These are phyloP conservation scores for Brasilioporus rufonigricans DNA, from an alignment of 768 basidiomycete species.

Conservation along the genomic window DNA sequence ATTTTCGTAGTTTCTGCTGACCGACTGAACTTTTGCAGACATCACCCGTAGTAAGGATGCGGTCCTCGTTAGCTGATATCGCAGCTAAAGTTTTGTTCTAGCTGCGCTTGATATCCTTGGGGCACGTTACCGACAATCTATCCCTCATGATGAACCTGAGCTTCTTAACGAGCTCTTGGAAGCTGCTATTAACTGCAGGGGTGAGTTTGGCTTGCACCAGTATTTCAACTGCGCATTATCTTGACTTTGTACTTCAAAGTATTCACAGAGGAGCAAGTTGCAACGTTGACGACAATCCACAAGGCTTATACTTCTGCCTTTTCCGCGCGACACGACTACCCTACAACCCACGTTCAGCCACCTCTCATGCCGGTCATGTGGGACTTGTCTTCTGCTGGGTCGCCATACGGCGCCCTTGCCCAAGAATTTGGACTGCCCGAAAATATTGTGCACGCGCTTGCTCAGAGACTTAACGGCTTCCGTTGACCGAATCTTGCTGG, in stretches of 20 bases:
- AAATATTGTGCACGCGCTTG: slow-evolving; percentile 63
- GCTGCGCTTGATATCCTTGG: slow-evolving; percentile 60
- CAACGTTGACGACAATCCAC: slow-evolving; percentile 44
- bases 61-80: neutral
- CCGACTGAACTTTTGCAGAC: slow-evolving; percentile 21
- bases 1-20: slow-evolving; percentile 5
- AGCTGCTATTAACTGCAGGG: slow-evolving; percentile 55
- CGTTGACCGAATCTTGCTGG: slow-evolving; percentile 11
- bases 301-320: slow-evolving; percentile 29
- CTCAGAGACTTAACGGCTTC: slow-evolving; percentile 47
- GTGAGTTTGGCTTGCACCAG: slow-evolving; percentile 44
- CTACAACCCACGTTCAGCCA: slow-evolving; percentile 7
- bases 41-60: slow-evolving; percentile 33
- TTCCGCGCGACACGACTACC: slow-evolving; percentile 9
- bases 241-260: slow-evolving; percentile 36
- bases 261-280: slow-evolving; percentile 61
- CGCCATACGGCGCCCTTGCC: slow-evolving; percentile 54
- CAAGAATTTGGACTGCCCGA: slow-evolving; percentile 74
- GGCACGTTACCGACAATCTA: slow-evolving; percentile 41
- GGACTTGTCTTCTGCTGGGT: slow-evolving; percentile 10
- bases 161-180: slow-evolving; percentile 46
- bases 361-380: slow-evolving; percentile 21
- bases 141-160: slow-evolving; percentile 33
- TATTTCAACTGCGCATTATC: slow-evolving; percentile 15
- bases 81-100: slow-evolving; percentile 27